Percentiles rank a stretch among this genome's conserved stretches.
Conservation (phyloP, 2,329 filamentous ascomycete genomes). For the Pleoardoris graminearum region DNA sequence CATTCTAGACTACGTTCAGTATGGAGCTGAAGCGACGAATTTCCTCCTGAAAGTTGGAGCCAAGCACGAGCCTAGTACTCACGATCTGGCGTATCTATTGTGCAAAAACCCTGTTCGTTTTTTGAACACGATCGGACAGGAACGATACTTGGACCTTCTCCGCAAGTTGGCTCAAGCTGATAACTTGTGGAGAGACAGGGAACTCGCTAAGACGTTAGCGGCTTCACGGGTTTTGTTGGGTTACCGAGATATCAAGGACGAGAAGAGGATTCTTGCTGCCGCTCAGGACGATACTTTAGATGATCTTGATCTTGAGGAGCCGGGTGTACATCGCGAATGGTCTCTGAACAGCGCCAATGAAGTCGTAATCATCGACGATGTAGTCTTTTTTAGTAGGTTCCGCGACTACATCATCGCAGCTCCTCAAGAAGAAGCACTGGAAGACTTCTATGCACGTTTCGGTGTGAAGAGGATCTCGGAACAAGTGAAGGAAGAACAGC, state of each 20-base stretch:
- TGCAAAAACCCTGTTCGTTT: constrained; percentile 81
- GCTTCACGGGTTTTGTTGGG: constrained; percentile 77
- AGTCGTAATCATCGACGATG: constrained; percentile 64
- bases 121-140: constrained; percentile 76
- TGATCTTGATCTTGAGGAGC: constrained; percentile 53
- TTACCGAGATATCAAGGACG: constrained; percentile 71
- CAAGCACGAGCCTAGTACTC: constrained; percentile 85
- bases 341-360: constrained; percentile 76
- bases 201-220: constrained; percentile 76
- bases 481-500: constrained; percentile 76
- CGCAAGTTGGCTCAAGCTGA: constrained; percentile 73
- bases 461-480: constrained; percentile 76
- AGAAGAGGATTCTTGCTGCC: constrained; percentile 48
- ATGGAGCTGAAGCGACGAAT: constrained; percentile 81
- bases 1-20: constrained; percentile 97
- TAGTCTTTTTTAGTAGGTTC: constrained; percentile 74
- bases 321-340: constrained; percentile 66
- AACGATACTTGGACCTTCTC: constrained; percentile 85
- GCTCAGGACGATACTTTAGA: constrained; percentile 48
- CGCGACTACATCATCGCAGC: constrained; percentile 81
- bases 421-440: constrained; percentile 84
- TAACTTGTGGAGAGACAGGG: constrained; percentile 75
- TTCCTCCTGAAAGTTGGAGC: constrained; percentile 89
- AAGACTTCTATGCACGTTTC: constrained; percentile 80
- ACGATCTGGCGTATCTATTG: constrained; percentile 82